Conservation (phyloP, 768 basidiomycete genomes). For the Dentipellis fragilis region DNA sequence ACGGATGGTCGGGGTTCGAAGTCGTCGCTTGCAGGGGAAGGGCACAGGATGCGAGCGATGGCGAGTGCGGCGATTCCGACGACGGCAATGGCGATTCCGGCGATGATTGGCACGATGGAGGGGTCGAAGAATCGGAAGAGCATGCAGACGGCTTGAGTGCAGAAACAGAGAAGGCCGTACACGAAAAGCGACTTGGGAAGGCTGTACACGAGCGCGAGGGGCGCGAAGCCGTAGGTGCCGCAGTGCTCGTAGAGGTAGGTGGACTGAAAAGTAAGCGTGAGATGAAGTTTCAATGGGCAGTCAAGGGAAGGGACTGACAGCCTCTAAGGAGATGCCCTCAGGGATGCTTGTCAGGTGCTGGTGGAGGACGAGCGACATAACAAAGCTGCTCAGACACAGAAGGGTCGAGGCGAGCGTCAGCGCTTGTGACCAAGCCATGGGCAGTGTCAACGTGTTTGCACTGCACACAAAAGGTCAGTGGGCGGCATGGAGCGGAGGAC, state of each 20-base stretch:
- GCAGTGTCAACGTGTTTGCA: not conserved
- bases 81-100: not conserved
- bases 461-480: not conserved
- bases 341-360: not conserved
- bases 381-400: not conserved
- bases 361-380: not conserved
- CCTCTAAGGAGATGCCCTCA: no score
- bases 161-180: not conserved
- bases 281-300: no score
- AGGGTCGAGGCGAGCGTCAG: not conserved
- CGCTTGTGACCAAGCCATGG: not conserved
- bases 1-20: no score
- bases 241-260: not conserved
- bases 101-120: not conserved
- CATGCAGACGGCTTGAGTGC: not conserved
- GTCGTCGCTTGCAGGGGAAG: no score
- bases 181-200: conserved; percentile 1
- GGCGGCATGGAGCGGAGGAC: not conserved
- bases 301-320: no score
- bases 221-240: not conserved
- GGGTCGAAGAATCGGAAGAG: not conserved
- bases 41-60: not conserved
- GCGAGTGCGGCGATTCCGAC: not conserved
- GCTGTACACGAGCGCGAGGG: not conserved
- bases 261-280: not conserved